Evolutionary conservation across 192 early-diverging fungal genomes (phyloP).

Genomic region (Mortierella antarctica): DNA sequence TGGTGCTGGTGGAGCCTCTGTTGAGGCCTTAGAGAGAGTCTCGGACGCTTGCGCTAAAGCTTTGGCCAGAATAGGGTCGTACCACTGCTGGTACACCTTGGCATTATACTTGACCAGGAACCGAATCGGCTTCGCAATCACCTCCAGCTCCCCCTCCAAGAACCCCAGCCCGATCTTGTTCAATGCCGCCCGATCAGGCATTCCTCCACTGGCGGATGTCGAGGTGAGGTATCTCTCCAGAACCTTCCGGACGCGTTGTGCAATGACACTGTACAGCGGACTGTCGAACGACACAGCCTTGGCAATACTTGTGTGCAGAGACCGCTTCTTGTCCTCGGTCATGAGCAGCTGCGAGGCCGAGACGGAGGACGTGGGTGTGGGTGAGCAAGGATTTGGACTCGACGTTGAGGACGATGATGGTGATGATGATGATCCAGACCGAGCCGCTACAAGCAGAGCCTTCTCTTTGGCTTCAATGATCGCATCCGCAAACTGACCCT

Average conservation of each 20-base stretch:
- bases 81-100: constrained; percentile 65
- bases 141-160: constrained; percentile 62
- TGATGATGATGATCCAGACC: background rate
- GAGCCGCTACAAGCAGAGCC: constrained; percentile 35
- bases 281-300: constrained; percentile 58
- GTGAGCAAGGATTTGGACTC: background rate
- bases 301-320: constrained; percentile 54
- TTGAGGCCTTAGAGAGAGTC: background rate
- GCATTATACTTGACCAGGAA: constrained; percentile 68
- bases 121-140: constrained; percentile 53
- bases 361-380: background rate
- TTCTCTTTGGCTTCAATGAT: constrained; percentile 36
- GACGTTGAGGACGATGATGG: constrained; percentile 1
- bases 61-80: constrained; percentile 64
- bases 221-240: constrained; percentile 32
- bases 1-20: background rate
- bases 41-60: background rate
- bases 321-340: constrained; percentile 14
- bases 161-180: constrained; percentile 62
- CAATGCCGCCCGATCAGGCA: constrained; percentile 56
- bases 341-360: constrained; percentile 8
- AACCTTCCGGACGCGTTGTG: constrained; percentile 55
- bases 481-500: constrained; percentile 27
- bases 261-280: constrained; percentile 64
- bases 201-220: constrained; percentile 15